Base-by-base conservation (phyloP, 768 basidiomycete genomes). In the Mycena leptocephala region DNA sequence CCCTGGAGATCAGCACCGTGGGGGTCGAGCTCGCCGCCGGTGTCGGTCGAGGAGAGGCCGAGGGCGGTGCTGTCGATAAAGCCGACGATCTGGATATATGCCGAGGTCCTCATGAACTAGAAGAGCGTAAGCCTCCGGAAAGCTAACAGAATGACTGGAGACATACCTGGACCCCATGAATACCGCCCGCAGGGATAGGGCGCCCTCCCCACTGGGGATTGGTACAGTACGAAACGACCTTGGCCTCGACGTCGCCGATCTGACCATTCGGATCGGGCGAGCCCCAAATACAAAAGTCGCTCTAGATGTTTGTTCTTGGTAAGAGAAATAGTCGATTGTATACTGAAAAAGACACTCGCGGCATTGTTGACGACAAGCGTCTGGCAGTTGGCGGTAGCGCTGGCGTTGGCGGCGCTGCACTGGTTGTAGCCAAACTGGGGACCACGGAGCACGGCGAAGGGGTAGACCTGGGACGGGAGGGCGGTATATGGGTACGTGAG, bases 21-120 rank as follows among this genome's bases (percentile, higher is more conserved):
- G 24, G 93, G 90, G 81, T 95, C 92, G 53, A 94, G 88, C 82
- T 95, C 94, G 55, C 94, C 94, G 79, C 95, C 94, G 37, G 76
- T 88, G 79, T 95, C 94, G 22, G 74, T 81, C 0, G 78, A 10
- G 1, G 81, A 71, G 26, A 95, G 76, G 84, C 93, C 87, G 78
- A 95, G 79, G 63, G 81, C 77, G 3, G 83, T 83, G 56, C 62
- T 67, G 65, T 74, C 72, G 43, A 74, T 61, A 48, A 67, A 74
- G 46, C 72, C 72, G 46, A 74, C 72, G 13, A 66, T 48, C 14
- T 74, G 72, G 56, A 74, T 68, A 65, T 74, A 74, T 39, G 72
- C 72, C 20, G 72, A 51, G 65, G 72, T 74, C 55, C 46, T 46
- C 72, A 74, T 74, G 37, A 74, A 74, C 72, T 71, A 48, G 70